Conservation (phyloP, 495 filamentous ascomycete genomes). For the Aspergillus wentii region DNA sequence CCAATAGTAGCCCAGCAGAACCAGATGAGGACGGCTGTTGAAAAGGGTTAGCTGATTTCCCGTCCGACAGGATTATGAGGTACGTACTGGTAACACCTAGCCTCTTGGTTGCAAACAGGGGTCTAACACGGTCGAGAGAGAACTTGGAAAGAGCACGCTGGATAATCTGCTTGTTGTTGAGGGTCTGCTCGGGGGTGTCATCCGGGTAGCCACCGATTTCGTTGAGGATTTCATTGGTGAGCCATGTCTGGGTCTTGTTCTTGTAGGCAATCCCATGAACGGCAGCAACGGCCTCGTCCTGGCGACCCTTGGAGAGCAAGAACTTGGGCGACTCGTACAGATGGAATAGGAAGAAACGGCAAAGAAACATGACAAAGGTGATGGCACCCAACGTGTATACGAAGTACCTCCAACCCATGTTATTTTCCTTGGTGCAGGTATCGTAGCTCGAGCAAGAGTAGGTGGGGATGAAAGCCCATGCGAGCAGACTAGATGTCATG, state of each 20-base stretch:
- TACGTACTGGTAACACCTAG: conserved; percentile 41
- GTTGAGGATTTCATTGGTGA: conserved; percentile 49
- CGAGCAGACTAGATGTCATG: conserved; percentile 44
- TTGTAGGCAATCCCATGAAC: conserved; percentile 58
- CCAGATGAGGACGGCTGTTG: conserved; percentile 42
- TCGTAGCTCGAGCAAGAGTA: conserved; percentile 39
- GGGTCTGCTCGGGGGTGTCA: conserved; percentile 24
- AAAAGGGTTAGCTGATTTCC: conserved; percentile 1
- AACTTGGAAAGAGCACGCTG: conserved; percentile 50
- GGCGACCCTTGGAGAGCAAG: conserved; percentile 64
- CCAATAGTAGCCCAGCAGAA: conserved; percentile 55
- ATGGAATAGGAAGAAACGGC: conserved; percentile 72
- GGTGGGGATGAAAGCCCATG: conserved; percentile 54
- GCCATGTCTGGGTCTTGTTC: conserved; percentile 49
- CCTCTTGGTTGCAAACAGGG: conserved; percentile 49
- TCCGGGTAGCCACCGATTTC: conserved; percentile 46
- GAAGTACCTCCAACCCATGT: conserved; percentile 84
- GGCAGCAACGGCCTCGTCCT: conserved; percentile 66
- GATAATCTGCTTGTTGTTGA: conserved; percentile 40
- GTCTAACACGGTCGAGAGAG: conserved; percentile 46
- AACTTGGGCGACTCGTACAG: conserved; percentile 82
- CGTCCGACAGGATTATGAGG: not conserved
- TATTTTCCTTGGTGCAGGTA: conserved; percentile 54
- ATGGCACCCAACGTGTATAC: conserved; percentile 65
- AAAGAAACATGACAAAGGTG: conserved; percentile 62